Percentiles rank a stretch among this genome's conserved stretches.
Evolutionary conservation across 139 green algal species (phyloP).

Genomic region (Pedinophyceae sp.): DNA sequence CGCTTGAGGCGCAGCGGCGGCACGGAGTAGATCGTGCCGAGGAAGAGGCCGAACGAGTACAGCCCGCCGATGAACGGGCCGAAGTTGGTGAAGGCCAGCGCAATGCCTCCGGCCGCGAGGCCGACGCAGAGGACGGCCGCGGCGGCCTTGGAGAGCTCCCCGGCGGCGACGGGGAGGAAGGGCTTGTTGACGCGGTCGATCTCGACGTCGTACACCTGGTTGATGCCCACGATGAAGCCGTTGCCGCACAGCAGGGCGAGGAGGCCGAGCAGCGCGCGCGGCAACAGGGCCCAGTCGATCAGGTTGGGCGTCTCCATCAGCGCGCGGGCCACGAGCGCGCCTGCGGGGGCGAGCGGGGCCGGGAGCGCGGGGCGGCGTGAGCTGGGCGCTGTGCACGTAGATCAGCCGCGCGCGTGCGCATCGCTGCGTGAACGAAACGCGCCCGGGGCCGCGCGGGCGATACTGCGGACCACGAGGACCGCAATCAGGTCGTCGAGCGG

Average conservation of each 20-base stretch:
- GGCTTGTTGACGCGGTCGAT: conserved; percentile 97
- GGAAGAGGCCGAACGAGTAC: conserved; percentile 78
- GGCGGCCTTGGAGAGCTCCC: conserved; percentile 26
- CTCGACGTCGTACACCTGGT: conserved; percentile 92
- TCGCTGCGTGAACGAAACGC: too few species aligned
- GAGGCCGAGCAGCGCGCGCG: conserved; percentile 61
- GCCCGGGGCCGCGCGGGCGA: too few species aligned
- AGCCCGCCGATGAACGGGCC: conserved; percentile 68
- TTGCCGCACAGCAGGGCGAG: conserved; percentile 88
- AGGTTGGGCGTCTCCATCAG: conserved; percentile 46
- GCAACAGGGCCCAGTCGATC: conserved; percentile 84
- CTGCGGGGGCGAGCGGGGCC: neutral
- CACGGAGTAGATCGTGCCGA: conserved; percentile 93
- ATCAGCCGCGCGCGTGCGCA: too few species aligned
- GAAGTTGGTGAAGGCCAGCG: conserved; percentile 65
- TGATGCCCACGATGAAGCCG: conserved; percentile 99
- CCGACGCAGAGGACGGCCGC: conserved; percentile 35
- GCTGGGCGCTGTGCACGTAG: neutral
- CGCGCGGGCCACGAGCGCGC: conserved; percentile 14
- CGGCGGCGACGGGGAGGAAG: conserved; percentile 87
- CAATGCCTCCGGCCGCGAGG: conserved; percentile 57
- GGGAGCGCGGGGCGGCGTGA: neutral
- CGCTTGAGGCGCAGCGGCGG: conserved; percentile 88
- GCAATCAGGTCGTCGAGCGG: neutral
- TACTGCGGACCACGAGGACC: too few species aligned